Evolutionary conservation across 2,329 filamentous ascomycete genomes (phyloP).

Genomic region (Chrysoporthe austroafricana): DNA sequence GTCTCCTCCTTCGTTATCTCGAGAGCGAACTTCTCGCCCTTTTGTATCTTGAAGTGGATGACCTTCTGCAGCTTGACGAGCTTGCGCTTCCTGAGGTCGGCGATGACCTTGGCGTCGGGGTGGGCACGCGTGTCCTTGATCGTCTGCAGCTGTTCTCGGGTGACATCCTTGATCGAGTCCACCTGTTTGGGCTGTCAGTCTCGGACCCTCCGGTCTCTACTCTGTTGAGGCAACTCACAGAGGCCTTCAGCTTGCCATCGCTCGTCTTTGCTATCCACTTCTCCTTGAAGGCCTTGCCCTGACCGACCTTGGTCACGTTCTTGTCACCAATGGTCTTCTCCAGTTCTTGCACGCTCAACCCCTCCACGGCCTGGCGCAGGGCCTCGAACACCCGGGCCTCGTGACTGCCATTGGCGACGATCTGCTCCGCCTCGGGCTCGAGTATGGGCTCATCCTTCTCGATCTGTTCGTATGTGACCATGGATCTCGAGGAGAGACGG

Average conservation of each 20-base stretch:
- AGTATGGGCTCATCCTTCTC: slow-evolving; percentile 78
- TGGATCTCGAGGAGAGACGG: slow-evolving; percentile 79
- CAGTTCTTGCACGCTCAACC: slow-evolving; percentile 78
- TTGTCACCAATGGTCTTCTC: slow-evolving; percentile 73
- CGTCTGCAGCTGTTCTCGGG: slow-evolving; percentile 72
- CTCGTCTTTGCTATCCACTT: slow-evolving; percentile 71
- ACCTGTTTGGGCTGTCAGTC: slow-evolving; percentile 43
- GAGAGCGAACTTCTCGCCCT: slow-evolving; percentile 85
- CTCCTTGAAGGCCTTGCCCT: slow-evolving; percentile 89
- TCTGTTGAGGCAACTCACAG: slow-evolving; percentile 29
- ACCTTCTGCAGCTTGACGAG: slow-evolving; percentile 82
- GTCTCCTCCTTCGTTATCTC: slow-evolving; percentile 93
- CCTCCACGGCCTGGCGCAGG: slow-evolving; percentile 72
- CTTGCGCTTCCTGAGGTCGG: slow-evolving; percentile 91
- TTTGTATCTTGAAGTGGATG: slow-evolving; percentile 80
- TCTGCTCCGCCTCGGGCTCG: slow-evolving; percentile 74
- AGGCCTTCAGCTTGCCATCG: slow-evolving; percentile 56
- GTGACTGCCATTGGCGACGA: slow-evolving; percentile 76
- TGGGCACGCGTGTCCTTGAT: slow-evolving; percentile 73
- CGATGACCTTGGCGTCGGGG: slow-evolving; percentile 73
- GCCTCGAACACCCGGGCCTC: slow-evolving; percentile 83
- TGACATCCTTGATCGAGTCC: slow-evolving; percentile 79
- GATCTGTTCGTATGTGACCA: slow-evolving; percentile 84
- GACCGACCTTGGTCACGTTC: slow-evolving; percentile 78
- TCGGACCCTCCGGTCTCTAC: background rate